Conservation (phyloP, 305 asterid species). For the Solanum hybrid region DNA sequence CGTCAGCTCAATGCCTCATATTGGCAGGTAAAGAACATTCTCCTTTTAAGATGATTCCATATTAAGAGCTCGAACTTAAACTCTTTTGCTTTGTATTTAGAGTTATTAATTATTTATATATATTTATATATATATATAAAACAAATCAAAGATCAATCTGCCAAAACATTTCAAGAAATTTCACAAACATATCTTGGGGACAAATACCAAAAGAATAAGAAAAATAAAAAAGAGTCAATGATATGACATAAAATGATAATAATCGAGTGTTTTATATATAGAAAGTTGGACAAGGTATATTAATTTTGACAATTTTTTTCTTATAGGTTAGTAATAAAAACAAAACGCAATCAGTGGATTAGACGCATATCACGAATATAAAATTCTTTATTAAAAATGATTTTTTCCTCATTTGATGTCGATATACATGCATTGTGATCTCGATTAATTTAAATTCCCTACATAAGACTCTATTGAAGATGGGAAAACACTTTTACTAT, state of each 20-base stretch:
- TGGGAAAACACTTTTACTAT: neutral
- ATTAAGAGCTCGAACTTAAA: neutral
- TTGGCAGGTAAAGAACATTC: neutral
- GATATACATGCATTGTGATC: neutral
- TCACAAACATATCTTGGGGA: neutral
- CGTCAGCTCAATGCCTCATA: neutral
- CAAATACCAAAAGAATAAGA: neutral
- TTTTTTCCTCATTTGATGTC: neutral
- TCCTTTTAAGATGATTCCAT: neutral
- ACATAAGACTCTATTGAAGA: neutral
- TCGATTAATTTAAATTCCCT: neutral
- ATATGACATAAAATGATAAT: neutral
- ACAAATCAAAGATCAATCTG: neutral
- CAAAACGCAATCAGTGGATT: neutral
- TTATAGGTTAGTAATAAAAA: neutral
- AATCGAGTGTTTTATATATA: neutral
- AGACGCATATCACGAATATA: neutral
- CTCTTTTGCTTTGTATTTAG: neutral
- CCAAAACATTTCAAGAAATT: neutral
- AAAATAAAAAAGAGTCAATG: neutral
- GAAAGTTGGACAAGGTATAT: neutral
- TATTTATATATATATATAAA: too few relatives aligned
- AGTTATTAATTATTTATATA: neutral
- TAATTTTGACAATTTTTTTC: neutral
- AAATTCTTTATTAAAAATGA: neutral